Conservation (phyloP, 73 alveolate genomes). For the Symbiodinium pilosum region DNA sequence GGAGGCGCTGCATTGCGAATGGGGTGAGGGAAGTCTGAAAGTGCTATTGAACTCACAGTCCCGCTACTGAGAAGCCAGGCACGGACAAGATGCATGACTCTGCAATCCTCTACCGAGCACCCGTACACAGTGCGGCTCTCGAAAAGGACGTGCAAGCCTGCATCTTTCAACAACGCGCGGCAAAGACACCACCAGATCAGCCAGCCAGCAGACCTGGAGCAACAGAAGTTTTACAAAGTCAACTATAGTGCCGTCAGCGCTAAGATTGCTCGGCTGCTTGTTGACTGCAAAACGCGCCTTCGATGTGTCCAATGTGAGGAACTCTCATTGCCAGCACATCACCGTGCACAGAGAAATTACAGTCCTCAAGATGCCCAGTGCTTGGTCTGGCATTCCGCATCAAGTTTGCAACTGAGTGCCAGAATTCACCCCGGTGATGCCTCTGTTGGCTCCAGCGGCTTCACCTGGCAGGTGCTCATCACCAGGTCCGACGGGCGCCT, state of each 20-base stretch:
- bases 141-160: background rate
- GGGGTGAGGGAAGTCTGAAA: background rate
- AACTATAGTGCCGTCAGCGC: too few species aligned
- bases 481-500: too few species aligned
- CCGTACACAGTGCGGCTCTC: background rate
- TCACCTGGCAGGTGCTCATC: background rate
- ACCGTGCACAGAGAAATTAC: too few species aligned
- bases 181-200: background rate
- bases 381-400: too few species aligned
- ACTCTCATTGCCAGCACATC: background rate
- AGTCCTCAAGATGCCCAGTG: too few species aligned
- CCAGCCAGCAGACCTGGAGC: background rate
- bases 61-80: background rate
- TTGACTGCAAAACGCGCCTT: too few species aligned
- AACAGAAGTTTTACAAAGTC: too few species aligned
- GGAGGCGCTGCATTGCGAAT: slow-evolving; percentile 3
- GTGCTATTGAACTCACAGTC: background rate
- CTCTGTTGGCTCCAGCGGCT: background rate
- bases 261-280: too few species aligned
- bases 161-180: background rate
- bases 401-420: too few species aligned
- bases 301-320: background rate
- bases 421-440: too few species aligned
- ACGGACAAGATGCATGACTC: background rate
- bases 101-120: too few species aligned